Percentiles rank a stretch among this genome's conserved stretches.
Evolutionary conservation across 345 rosid species (phyloP).

Genomic region (Psidium friedrichsthalianum): DNA sequence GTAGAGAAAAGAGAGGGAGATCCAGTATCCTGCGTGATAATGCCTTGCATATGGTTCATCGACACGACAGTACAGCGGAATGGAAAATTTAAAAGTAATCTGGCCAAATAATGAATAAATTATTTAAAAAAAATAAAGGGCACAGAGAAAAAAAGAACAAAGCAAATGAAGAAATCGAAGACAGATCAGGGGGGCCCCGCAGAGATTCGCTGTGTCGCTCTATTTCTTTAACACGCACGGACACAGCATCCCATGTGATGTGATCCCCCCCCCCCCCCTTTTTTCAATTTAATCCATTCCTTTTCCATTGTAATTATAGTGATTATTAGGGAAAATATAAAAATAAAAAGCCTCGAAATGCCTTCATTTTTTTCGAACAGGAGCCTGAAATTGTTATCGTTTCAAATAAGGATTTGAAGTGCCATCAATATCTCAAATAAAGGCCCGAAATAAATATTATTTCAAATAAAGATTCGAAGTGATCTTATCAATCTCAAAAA

Average conservation of each 20-base stretch:
- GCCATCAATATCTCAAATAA: too few species aligned
- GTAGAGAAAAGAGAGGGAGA: too few species aligned
- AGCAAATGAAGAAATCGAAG: slow-evolving; percentile 4
- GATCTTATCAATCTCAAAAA: too few species aligned
- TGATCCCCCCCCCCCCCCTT: not conserved
- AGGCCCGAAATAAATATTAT: too few species aligned
- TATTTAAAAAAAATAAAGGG: too few species aligned
- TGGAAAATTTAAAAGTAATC: not conserved
- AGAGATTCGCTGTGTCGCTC: slow-evolving; percentile 4
- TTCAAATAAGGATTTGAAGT: too few species aligned
- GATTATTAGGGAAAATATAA: too few species aligned
- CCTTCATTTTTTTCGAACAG: too few species aligned
- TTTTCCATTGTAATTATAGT: too few species aligned
- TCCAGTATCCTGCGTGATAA: not conserved
- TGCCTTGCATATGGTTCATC: not conserved
- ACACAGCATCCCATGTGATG: not conserved
- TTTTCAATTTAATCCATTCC: not conserved
- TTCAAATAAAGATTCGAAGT: too few species aligned
- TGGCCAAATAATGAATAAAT: not conserved
- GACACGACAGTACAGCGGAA: not conserved
- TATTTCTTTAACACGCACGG: not conserved
- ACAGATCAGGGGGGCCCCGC: not conserved
- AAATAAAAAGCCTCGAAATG: too few species aligned
- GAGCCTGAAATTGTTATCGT: too few species aligned
- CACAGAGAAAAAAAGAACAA: not conserved